Conservation (phyloP, 2,329 filamentous ascomycete genomes). For the Purpureocillium takamizusanense region DNA sequence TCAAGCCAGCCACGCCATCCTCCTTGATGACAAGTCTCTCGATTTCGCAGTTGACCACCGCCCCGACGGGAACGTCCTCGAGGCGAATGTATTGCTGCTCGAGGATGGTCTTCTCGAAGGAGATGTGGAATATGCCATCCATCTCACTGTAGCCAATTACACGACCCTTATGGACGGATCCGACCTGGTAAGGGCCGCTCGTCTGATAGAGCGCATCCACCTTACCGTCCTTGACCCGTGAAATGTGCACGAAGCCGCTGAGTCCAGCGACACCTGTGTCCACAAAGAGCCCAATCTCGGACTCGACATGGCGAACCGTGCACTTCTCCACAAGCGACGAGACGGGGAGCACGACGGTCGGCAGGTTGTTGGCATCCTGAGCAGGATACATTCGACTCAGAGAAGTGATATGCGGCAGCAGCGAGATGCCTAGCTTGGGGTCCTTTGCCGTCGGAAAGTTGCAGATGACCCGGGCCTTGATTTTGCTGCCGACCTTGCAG, state of each 20-base stretch:
- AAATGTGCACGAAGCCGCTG: conserved; percentile 90
- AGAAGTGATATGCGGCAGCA: conserved; percentile 74
- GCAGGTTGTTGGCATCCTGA: conserved; percentile 32
- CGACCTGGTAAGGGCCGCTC: conserved; percentile 69
- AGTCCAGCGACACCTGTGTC: conserved; percentile 56
- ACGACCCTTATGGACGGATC: conserved; percentile 69
- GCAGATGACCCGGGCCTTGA: conserved; percentile 80
- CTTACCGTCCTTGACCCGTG: conserved; percentile 80
- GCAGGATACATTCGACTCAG: conserved; percentile 39
- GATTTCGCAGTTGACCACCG: conserved; percentile 71
- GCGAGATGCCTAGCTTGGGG: conserved; percentile 77
- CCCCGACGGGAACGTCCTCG: conserved; percentile 78
- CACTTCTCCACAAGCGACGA: conserved; percentile 72
- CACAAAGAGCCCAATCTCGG: conserved; percentile 72
- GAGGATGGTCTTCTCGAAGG: conserved; percentile 72
- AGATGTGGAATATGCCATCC: conserved; percentile 78
- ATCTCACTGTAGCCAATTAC: conserved; percentile 80
- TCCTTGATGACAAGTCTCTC: conserved; percentile 75
- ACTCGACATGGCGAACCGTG: conserved; percentile 70
- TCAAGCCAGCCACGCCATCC: conserved; percentile 69
- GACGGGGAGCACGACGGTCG: conserved; percentile 53
- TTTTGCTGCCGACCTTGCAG: conserved; percentile 75
- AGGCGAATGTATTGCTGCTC: conserved; percentile 86
- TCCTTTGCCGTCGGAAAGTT: conserved; percentile 72
- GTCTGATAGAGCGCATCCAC: conserved; percentile 72